phyloP scores from a whole-genome alignment of 2,329 filamentous ascomycete species.

The Diplodia sapinea region DNA sequence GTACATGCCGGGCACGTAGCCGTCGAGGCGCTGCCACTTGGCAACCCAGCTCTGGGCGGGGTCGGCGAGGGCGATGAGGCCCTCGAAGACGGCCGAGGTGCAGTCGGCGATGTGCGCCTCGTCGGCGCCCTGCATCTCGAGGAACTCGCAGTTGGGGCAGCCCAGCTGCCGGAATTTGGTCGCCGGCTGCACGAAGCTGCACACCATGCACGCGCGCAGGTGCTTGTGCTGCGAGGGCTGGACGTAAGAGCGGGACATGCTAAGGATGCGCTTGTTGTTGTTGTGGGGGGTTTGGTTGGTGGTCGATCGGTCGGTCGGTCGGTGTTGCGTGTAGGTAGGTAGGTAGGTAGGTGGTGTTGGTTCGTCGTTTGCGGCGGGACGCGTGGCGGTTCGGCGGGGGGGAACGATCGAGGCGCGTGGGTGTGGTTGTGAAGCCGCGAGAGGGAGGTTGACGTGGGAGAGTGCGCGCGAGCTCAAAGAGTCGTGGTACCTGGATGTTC shows the following conservation, averaged over 20 bases:
- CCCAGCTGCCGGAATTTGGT: conserved; percentile 82
- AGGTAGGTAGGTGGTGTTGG: neutral
- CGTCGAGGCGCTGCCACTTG: conserved; percentile 92
- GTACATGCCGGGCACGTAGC: conserved; percentile 87
- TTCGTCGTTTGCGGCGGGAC: neutral
- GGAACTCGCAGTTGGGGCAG: conserved; percentile 97
- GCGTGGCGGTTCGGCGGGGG: conserved; percentile 22
- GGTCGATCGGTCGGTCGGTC: conserved; percentile 7
- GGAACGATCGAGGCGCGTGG: neutral
- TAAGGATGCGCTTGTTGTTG: conserved; percentile 36
- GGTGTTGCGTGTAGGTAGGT: neutral
- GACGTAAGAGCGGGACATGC: conserved; percentile 50
- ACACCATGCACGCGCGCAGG: conserved; percentile 97
- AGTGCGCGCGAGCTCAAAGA: neutral
- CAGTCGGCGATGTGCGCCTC: conserved; percentile 83
- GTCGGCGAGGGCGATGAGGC: conserved; percentile 82
- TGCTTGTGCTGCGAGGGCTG: conserved; percentile 78
- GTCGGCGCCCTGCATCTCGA: conserved; percentile 77
- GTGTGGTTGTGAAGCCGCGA: neutral
- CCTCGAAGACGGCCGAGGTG: conserved; percentile 96
- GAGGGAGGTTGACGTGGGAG: neutral
- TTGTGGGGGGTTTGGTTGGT: neutral
- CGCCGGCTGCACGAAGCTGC: conserved; percentile 88
- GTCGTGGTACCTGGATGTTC: neutral
- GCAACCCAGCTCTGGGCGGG: conserved; percentile 90